Base-by-base conservation (phyloP, 352 stramenopile species). In the Pythium brachiatum region DNA sequence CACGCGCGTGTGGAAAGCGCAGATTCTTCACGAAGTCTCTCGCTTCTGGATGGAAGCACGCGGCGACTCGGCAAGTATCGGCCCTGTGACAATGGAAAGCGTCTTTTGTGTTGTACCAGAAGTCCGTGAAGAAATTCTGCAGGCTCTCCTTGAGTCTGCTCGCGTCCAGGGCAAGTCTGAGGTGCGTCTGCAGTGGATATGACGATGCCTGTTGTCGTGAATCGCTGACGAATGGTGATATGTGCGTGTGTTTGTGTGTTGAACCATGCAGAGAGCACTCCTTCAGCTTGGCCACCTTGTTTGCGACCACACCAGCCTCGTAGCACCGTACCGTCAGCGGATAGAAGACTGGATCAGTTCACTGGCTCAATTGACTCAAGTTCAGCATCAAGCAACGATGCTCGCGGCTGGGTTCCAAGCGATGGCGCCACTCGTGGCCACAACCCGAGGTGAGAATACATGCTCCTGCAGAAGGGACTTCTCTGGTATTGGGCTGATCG, bases 281-380 rank as follows among this genome's bases (percentile, higher is more conserved):
- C 0, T 2, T 1, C 63, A 62, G 41, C 23, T 65, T 9, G 13
- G n/a, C 6, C 32, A n/a, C 2, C 41, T 73, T 3, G 31, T 66
- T 9, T 12, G 25, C 5, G 29, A 47, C n/a, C 55, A 68, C 44
- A 60, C 55, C 25, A 53, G 11, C 13, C 26, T 57, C 9, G 15
- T 72, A 7, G 39, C 23, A 26, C 53, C 65, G 0, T 75, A 86
- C 27, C 63, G 88, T 2, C 81, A 81, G 62, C 53, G 73, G 15
- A 73, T 90, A 55, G 77, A 92, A 62, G 79, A 92, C 50, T 92
- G 81, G 81, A 72, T 92, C 27, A 81, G 74, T 72, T 87, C 56
- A 32, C 48, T 50, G 2, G 57, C 56, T 15, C 25, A 32, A 20
- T 11, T 58, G 9, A 36, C 53, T 5, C 41, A 48, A 3, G 13